Conservation (phyloP, 1,284 basidiomycete genomes). For the Apiotrichum montevideense region DNA sequence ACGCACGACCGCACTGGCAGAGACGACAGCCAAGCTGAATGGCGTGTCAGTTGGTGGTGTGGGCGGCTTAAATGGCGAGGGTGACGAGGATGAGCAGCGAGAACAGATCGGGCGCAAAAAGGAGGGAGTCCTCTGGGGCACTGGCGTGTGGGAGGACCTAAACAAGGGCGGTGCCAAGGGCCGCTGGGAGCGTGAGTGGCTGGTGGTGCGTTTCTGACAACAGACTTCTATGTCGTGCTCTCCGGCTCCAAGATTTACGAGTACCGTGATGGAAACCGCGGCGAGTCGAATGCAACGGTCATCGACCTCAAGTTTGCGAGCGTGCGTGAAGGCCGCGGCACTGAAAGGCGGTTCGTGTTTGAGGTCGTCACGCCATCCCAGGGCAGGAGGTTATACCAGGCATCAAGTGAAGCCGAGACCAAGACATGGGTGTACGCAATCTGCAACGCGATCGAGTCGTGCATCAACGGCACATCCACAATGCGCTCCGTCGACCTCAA, state of each 20-base stretch:
- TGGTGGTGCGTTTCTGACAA: background rate
- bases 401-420: slow-evolving; percentile 49
- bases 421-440: slow-evolving; percentile 52
- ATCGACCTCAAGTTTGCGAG: slow-evolving; percentile 48
- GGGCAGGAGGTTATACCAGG: slow-evolving; percentile 50
- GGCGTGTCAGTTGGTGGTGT: slow-evolving; percentile 27
- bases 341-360: slow-evolving; percentile 48
- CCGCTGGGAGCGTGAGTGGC: slow-evolving; percentile 46
- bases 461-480: slow-evolving; percentile 50
- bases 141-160: slow-evolving; percentile 44
- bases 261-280: slow-evolving; percentile 39
- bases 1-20: slow-evolving; percentile 6
- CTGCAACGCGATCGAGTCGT: slow-evolving; percentile 51
- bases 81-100: slow-evolving; percentile 39
- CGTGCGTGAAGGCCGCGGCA: slow-evolving; percentile 45
- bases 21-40: slow-evolving; percentile 18
- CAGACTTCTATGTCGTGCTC: slow-evolving; percentile 46
- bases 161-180: slow-evolving; percentile 29
- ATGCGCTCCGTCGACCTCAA: slow-evolving; percentile 42
- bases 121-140: slow-evolving; percentile 46
- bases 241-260: slow-evolving; percentile 46
- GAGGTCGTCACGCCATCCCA: slow-evolving; percentile 52
- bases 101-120: slow-evolving; percentile 43
- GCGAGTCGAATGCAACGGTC: slow-evolving; percentile 35
- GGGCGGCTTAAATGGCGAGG: slow-evolving; percentile 30